A percentile compares a stretch with the other conserved stretches of the same genome.
Conservation (phyloP, 2,329 filamentous ascomycete species). For the Colletotrichum salicis region DNA sequence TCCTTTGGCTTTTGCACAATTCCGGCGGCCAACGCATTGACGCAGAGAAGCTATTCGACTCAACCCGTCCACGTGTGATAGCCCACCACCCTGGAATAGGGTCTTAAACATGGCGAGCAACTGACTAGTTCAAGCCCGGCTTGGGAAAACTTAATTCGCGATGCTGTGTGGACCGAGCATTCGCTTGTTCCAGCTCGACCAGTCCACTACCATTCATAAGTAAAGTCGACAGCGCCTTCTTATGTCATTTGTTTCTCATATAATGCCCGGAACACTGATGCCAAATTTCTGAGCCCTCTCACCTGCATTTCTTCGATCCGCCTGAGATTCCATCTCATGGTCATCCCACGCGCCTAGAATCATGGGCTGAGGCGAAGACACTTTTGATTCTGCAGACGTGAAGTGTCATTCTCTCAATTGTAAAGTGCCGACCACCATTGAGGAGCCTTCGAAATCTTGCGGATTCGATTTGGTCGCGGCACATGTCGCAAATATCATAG, state of each 20-base stretch:
- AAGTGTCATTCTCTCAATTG: background rate
- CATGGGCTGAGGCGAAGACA: background rate
- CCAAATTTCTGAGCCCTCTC: background rate
- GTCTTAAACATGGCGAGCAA: background rate
- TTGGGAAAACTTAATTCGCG: background rate
- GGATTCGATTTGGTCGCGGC: too few species aligned
- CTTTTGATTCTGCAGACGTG: background rate
- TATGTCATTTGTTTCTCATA: background rate
- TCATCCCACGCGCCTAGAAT: background rate
- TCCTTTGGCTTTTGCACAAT: background rate
- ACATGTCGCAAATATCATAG: background rate
- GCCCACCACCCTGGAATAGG: background rate
- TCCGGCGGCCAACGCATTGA: background rate
- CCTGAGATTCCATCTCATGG: slow-evolving; percentile 1
- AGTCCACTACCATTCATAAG: background rate
- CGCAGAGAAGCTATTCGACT: too few species aligned
- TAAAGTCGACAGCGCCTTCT: background rate
- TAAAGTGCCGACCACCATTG: too few species aligned
- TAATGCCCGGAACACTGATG: too few species aligned
- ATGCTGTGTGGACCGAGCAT: background rate
- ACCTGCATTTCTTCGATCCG: background rate
- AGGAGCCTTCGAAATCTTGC: too few species aligned
- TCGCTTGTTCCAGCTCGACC: background rate
- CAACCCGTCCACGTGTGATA: background rate
- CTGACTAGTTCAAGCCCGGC: slow-evolving; percentile 5